Conservation (phyloP, 306 rosid species). For the Fagus crenata region DNA sequence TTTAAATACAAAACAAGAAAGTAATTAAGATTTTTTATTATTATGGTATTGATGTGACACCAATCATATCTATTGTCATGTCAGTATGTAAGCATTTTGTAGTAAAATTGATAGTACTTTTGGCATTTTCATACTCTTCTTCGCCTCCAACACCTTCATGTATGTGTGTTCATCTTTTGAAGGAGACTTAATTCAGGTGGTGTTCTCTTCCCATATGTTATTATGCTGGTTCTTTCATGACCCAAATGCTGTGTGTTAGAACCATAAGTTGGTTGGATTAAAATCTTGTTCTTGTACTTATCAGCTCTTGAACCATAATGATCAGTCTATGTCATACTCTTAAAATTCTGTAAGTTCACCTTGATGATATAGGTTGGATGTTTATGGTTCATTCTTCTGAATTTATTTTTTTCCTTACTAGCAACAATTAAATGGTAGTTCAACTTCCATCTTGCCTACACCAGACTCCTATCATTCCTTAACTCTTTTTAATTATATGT, state of each 20-base stretch:
- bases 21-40: too few relatives aligned
- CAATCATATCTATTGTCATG: too few relatives aligned
- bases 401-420: not conserved
- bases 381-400: not conserved
- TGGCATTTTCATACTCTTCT: too few relatives aligned
- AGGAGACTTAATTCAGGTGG: not conserved
- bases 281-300: not conserved
- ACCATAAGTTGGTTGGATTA: not conserved
- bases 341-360: slow-evolving; percentile 10
- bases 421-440: not conserved
- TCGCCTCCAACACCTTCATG: too few relatives aligned
- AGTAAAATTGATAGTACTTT: too few relatives aligned
- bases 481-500: not conserved
- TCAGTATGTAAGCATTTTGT: too few relatives aligned
- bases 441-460: not conserved
- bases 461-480: not conserved
- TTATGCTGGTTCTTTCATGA: slow-evolving; percentile 4
- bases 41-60: too few relatives aligned
- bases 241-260: slow-evolving; percentile 6
- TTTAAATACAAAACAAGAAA: too few relatives aligned
- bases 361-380: not conserved
- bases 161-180: not conserved
- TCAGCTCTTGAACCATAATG: not conserved
- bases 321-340: slow-evolving; percentile 9
- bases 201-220: not conserved